These are phyloP conservation scores for Polygonum maritimum DNA, from an alignment of 148 eudicot genomes.

Conservation along the genomic window DNA sequence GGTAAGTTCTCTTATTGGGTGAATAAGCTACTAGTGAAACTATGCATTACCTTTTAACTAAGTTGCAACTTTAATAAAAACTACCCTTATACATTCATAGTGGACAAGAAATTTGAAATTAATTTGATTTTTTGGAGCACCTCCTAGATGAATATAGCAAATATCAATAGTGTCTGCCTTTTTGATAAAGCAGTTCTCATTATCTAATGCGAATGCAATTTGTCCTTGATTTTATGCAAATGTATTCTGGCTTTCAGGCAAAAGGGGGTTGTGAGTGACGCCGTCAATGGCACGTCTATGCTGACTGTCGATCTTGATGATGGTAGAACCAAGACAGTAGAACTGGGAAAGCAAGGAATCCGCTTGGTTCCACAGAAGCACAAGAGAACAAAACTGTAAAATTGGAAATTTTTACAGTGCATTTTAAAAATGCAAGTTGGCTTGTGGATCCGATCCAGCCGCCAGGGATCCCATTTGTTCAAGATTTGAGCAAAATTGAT, in stretches of 20 bases:
- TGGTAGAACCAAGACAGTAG: constrained; percentile 58
- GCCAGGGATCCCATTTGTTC: background rate
- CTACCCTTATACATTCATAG: no score
- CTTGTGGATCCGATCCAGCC: background rate
- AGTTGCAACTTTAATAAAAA: no score
- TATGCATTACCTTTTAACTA: background rate
- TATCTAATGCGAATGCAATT: background rate
- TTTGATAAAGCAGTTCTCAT: background rate
- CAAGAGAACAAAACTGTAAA: constrained; percentile 26
- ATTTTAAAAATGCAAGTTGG: background rate
- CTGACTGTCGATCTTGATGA: constrained; percentile 75
- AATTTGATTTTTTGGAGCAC: background rate
- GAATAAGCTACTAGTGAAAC: background rate
- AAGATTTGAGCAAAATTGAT: background rate
- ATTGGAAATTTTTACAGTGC: background rate
- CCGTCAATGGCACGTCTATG: constrained; percentile 51
- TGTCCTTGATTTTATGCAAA: background rate
- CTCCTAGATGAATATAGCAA: no score
- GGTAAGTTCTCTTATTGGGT: constrained; percentile 29
- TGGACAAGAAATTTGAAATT: no score
- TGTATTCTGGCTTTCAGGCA: constrained; percentile 41
- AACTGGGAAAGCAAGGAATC: constrained; percentile 78
- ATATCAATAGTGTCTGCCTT: background rate
- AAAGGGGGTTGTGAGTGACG: constrained; percentile 60
- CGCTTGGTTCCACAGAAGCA: constrained; percentile 75